phyloP scores from a whole-genome alignment of 148 eudicot species.

The Suaeda aralocaspica region DNA sequence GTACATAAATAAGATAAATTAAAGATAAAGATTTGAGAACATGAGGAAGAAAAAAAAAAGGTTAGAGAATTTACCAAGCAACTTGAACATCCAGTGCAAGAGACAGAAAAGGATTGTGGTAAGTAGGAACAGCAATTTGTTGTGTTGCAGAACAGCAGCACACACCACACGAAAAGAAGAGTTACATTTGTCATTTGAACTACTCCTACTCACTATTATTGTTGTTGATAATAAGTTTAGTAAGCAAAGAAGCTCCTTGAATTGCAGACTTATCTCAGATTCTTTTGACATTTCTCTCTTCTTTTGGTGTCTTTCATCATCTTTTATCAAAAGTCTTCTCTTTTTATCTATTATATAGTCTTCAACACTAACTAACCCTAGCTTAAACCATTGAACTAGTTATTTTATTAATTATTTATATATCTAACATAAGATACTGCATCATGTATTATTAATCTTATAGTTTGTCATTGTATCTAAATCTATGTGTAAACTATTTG shows the following conservation, averaged over 20 bases:
- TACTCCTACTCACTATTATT: too few species aligned
- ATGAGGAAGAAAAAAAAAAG: neutral
- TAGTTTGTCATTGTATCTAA: neutral
- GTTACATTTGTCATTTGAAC: neutral
- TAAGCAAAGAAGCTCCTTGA: conserved; percentile 1
- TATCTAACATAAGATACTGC: neutral
- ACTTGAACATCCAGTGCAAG: conserved; percentile 8
- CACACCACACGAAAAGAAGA: neutral
- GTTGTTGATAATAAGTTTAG: neutral
- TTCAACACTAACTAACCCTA: conserved; percentile 10
- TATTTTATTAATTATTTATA: neutral
- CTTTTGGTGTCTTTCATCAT: conserved; percentile 5
- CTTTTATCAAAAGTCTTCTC: conserved; percentile 10
- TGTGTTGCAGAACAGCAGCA: neutral
- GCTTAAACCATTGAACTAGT: too few species aligned
- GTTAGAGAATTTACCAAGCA: neutral
- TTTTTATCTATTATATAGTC: conserved; percentile 2
- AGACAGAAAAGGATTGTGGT: conserved; percentile 7
- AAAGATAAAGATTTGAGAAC: too few species aligned
- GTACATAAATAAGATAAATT: too few species aligned
- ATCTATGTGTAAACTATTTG: conserved; percentile 1
- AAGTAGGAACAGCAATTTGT: neutral
- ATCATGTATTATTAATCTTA: neutral
- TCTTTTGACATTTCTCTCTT: conserved; percentile 11
- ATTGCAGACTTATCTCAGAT: conserved; percentile 10